These are phyloP conservation scores for Lachnellula cervina DNA, from an alignment of 2,329 filamentous ascomycete genomes.

Conservation along the genomic window DNA sequence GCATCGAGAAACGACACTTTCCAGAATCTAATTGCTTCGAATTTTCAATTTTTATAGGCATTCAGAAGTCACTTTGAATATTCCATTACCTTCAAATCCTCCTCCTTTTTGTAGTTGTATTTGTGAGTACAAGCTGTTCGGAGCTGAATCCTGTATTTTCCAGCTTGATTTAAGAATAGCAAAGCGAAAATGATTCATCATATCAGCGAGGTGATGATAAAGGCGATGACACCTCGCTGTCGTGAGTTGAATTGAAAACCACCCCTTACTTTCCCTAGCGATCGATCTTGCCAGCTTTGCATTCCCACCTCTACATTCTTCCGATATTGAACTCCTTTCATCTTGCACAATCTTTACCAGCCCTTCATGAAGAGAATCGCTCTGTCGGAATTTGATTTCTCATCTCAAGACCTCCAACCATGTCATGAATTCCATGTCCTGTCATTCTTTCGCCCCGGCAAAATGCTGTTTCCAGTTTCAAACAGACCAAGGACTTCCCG, in stretches of 20 bases:
- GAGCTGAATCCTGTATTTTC: no score
- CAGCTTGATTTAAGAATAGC: no score
- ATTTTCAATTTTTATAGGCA: no score
- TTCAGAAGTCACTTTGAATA: no score
- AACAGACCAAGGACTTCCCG: slow-evolving; percentile 14
- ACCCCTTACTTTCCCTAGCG: not conserved
- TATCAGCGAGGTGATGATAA: no score
- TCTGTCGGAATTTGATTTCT: not conserved
- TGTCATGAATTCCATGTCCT: not conserved
- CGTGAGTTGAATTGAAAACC: not conserved
- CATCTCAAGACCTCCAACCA: not conserved
- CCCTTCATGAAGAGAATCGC: not conserved
- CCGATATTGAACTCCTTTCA: not conserved
- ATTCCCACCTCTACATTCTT: not conserved
- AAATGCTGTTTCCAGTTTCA: not conserved
- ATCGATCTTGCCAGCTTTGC: not conserved
- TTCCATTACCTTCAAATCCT: no score
- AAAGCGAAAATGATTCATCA: no score
- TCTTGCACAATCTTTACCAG: not conserved
- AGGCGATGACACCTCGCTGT: not conserved
- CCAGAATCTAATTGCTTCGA: no score
- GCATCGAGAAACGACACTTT: no score
- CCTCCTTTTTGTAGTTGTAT: no score
- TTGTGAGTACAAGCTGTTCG: no score
- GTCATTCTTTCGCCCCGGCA: not conserved